Percentiles rank a stretch among this genome's conserved stretches.
Conservation (phyloP, 1,284 basidiomycete genomes). For the Ceratobasidium sp. region DNA sequence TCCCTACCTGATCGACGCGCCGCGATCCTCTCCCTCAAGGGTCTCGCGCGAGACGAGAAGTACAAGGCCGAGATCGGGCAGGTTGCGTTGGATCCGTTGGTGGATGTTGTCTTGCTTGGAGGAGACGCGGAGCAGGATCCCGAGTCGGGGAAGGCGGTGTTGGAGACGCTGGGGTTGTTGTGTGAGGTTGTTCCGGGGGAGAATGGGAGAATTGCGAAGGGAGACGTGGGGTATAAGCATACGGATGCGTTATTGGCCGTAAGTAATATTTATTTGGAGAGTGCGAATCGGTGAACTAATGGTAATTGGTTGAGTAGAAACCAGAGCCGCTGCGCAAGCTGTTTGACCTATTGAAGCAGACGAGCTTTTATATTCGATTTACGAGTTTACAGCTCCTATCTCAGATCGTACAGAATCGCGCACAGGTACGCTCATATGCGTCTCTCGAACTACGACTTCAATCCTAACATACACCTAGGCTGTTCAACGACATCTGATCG, state of each 20-base stretch:
- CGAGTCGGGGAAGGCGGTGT: conserved; percentile 89
- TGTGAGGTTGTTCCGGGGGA: conserved; percentile 69
- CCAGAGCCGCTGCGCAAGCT: conserved; percentile 82
- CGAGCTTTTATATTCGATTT: conserved; percentile 89
- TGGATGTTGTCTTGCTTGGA: conserved; percentile 76
- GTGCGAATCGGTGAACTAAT: too few species aligned
- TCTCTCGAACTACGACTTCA: background rate
- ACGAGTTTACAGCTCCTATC: conserved; percentile 88
- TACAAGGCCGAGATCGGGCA: conserved; percentile 90
- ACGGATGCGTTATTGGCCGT: conserved; percentile 75
- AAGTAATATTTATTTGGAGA: too few species aligned
- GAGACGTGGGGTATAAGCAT: conserved; percentile 79
- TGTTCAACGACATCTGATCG: conserved; percentile 92
- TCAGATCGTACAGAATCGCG: conserved; percentile 82
- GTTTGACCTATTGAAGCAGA: conserved; percentile 80
- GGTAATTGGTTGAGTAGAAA: conserved; percentile 53
- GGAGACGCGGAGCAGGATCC: conserved; percentile 90
- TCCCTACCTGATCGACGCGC: conserved; percentile 92
- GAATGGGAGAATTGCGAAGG: conserved; percentile 53
- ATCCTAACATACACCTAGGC: conserved; percentile 52
- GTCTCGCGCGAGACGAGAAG: conserved; percentile 79
- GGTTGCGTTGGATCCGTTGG: conserved; percentile 78
- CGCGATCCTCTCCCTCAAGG: conserved; percentile 92
- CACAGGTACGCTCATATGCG: conserved; percentile 60
- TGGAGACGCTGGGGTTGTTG: conserved; percentile 86